Evolutionary conservation across 108 stramenopile genomes (phyloP).

Genomic region (Nitzschia palea): DNA sequence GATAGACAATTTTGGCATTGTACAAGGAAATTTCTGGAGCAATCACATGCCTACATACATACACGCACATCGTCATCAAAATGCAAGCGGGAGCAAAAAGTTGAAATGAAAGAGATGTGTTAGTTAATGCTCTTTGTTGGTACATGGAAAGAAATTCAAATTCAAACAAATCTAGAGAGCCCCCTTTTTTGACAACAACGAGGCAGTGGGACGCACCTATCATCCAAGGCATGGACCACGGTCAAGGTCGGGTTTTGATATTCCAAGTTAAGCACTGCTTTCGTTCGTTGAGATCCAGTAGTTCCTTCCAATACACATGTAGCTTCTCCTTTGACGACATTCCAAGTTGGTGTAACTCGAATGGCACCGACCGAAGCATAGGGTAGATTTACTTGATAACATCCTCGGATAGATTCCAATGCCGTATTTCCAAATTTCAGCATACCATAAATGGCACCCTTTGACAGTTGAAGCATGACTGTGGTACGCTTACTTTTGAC

Average conservation of each 20-base stretch:
- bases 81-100: not conserved
- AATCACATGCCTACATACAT: slow-evolving; percentile 40
- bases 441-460: slow-evolving; percentile 30
- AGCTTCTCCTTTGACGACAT: slow-evolving; percentile 20
- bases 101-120: not conserved
- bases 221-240: slow-evolving; percentile 47
- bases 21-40: slow-evolving; percentile 52
- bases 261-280: slow-evolving; percentile 48
- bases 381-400: slow-evolving; percentile 23
- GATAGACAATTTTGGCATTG: slow-evolving; percentile 49
- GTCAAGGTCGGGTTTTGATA: slow-evolving; percentile 48
- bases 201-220: slow-evolving; percentile 25
- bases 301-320: slow-evolving; percentile 47
- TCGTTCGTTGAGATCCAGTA: slow-evolving; percentile 41
- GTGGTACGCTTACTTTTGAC: slow-evolving; percentile 9
- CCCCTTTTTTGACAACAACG: not conserved
- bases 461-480: slow-evolving; percentile 14
- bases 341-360: slow-evolving; percentile 35
- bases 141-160: not conserved
- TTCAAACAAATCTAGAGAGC: not conserved
- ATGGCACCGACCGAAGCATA: slow-evolving; percentile 28
- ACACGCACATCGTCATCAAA: not conserved
- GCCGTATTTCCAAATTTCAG: slow-evolving; percentile 17
- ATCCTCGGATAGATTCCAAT: slow-evolving; percentile 25
- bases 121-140: not conserved